phyloP scores from a whole-genome alignment of 345 rosid genomes.

The Nephelium lappaceum region DNA sequence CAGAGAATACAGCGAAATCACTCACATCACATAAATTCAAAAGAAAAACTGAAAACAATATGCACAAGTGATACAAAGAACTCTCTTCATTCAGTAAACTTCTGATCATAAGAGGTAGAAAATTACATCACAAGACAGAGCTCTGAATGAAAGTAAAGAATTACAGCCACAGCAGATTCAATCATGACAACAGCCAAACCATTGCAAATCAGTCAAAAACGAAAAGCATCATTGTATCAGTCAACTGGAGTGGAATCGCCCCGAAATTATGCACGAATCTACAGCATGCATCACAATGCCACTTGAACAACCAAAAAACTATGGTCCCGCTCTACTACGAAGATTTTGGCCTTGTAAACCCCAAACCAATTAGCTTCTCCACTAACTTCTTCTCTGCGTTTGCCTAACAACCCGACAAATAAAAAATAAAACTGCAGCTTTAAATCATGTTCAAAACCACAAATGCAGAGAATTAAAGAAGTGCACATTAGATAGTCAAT shows the following conservation, averaged over 20 bases:
- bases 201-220: background rate
- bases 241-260: background rate
- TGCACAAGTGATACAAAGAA: background rate
- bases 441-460: background rate
- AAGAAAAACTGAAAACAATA: background rate
- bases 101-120: background rate
- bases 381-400: constrained; percentile 78
- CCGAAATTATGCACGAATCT: background rate
- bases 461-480: background rate
- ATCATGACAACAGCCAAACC: background rate
- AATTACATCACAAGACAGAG: constrained; percentile 5
- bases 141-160: too few relatives aligned
- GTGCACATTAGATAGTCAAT: background rate
- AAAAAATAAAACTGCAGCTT: background rate
- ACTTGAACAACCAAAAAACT: background rate
- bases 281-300: background rate
- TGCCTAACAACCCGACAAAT: constrained; percentile 47
- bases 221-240: background rate
- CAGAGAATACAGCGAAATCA: background rate
- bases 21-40: background rate
- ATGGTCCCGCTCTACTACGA: background rate
- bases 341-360: constrained; percentile 54
- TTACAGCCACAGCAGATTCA: background rate
- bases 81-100: background rate
- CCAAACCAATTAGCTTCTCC: constrained; percentile 69